phyloP scores from a whole-genome alignment of 202 grass and related monocot genomes.

The Zoysia matrella region DNA sequence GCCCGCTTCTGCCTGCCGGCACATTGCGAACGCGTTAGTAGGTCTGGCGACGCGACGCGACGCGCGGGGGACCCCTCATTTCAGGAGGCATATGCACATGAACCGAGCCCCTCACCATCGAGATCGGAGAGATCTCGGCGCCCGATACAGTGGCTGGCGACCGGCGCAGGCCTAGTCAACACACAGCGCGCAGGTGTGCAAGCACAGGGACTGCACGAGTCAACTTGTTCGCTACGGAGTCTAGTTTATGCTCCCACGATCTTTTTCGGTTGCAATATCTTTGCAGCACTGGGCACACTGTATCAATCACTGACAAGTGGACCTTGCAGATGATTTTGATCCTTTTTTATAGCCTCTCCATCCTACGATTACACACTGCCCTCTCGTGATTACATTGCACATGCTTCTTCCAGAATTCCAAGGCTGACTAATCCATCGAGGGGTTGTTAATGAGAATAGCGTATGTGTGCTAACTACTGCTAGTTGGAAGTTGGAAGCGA shows the following conservation, averaged over 20 bases:
- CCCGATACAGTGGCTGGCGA: not conserved
- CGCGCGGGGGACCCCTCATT: not conserved
- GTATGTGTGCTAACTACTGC: not conserved
- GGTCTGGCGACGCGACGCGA: conserved; percentile 25
- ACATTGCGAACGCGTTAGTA: conserved; percentile 31
- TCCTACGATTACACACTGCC: conserved; percentile 27
- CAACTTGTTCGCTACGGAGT: conserved; percentile 46
- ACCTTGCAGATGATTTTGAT: too few relatives aligned
- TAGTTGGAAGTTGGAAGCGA: not conserved
- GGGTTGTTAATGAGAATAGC: not conserved
- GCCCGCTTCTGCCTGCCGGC: not conserved
- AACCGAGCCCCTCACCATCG: conserved; percentile 11
- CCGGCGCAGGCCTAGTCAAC: conserved; percentile 23
- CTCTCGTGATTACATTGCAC: not conserved
- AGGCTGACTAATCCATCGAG: not conserved
- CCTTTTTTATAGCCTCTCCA: conserved; percentile 34
- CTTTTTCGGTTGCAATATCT: too few relatives aligned
- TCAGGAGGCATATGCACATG: conserved; percentile 16
- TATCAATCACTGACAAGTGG: too few relatives aligned
- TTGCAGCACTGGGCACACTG: too few relatives aligned
- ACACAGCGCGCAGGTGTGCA: not conserved
- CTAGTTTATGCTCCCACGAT: not conserved
- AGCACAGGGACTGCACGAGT: not conserved
- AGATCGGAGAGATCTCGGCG: conserved; percentile 22
- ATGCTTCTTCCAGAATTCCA: not conserved